Evolutionary conservation across 495 filamentous ascomycete species (phyloP).

Genomic region (Thozetella sp.): DNA sequence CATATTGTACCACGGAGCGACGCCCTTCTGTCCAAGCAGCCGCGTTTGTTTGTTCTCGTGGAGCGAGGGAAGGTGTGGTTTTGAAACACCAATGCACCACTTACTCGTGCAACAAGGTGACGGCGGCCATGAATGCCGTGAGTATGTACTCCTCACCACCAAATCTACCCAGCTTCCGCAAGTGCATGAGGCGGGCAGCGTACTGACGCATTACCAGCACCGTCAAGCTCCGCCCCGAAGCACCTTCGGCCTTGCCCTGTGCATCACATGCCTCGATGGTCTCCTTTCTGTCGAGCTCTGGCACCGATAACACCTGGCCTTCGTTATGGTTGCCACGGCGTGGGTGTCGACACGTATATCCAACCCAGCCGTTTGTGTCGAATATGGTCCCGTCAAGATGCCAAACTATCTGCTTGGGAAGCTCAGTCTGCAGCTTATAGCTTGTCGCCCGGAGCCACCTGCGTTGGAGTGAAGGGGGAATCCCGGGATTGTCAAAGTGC

Average conservation of each 20-base stretch:
- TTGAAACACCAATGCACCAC: conserved; percentile 6
- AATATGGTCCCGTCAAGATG: conserved; percentile 34
- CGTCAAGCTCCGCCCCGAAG: conserved; percentile 18
- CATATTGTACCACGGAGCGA: too few relatives aligned
- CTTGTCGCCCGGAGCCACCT: conserved; percentile 20
- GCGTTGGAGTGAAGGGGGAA: conserved; percentile 10
- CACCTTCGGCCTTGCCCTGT: conserved; percentile 7
- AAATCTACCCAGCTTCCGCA: conserved; percentile 22
- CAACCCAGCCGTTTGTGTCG: conserved; percentile 28
- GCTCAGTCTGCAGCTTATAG: conserved; percentile 13
- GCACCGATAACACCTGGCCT: conserved; percentile 2
- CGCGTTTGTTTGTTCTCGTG: too few relatives aligned
- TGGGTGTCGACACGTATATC: conserved; percentile 37
- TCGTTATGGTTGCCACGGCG: neutral
- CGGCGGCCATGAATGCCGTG: conserved; percentile 38
- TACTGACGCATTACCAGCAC: conserved; percentile 34
- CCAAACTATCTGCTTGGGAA: conserved; percentile 27
- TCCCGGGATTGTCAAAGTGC: conserved; percentile 23
- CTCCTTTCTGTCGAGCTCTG: conserved; percentile 23
- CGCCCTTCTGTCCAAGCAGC: too few relatives aligned
- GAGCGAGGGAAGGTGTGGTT: neutral
- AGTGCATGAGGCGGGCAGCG: conserved; percentile 20
- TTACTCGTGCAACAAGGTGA: conserved; percentile 41
- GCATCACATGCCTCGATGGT: conserved; percentile 26
- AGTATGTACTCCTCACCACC: conserved; percentile 36